Evolutionary conservation across 495 filamentous ascomycete species (phyloP), one percentile per base, ranked within the genome.

Genomic region (Trypethelium eluteriae): DNA sequence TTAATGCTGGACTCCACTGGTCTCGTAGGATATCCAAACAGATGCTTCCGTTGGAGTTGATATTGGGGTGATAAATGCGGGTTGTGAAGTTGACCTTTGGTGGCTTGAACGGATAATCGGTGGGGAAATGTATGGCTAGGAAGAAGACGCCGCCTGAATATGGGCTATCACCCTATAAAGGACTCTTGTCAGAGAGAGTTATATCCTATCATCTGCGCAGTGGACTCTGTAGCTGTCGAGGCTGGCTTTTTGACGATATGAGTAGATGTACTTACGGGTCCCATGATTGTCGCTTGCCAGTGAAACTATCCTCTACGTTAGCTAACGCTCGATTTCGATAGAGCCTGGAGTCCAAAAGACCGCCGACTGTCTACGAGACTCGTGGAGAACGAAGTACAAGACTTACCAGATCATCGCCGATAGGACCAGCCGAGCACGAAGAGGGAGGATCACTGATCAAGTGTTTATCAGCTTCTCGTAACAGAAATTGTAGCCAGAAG

Each of bases 271-370:
- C 92, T 86, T 88, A 96, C 93, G 76, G 94, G 94, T 81, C 94
- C 94, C 94, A 98, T 98, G 76, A 98, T 98, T 25, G 94, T 98
- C 67, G 94, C 94, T 86, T 98, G 94, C 94, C 94, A 98, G 86
- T 98, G 94, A 76, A 98, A 98, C 94, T 98, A 75, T 72, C 69
- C 61, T 10, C 66, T 12, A 68, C 2, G 18, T 35, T 4, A 59
- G 53, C 53, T 7, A 59, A n/a, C 11, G n/a, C 18, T 35, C 14
- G 7, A 4, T 7, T 7, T 9, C 34, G 11, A 53, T 16, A 25
- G 11, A n/a, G 18, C 11, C 5, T 2, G 18, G 49, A 53, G 5
- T 14, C 10, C 10, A 53, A 14, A 53, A n/a, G 49, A 18, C 6
- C 41, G 41, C 18, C 11, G n/a, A 53, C 18, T 14, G 49, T 16